Evolutionary conservation across 192 early-diverging fungal genomes (phyloP).

Genomic region (Coemansia sp.): DNA sequence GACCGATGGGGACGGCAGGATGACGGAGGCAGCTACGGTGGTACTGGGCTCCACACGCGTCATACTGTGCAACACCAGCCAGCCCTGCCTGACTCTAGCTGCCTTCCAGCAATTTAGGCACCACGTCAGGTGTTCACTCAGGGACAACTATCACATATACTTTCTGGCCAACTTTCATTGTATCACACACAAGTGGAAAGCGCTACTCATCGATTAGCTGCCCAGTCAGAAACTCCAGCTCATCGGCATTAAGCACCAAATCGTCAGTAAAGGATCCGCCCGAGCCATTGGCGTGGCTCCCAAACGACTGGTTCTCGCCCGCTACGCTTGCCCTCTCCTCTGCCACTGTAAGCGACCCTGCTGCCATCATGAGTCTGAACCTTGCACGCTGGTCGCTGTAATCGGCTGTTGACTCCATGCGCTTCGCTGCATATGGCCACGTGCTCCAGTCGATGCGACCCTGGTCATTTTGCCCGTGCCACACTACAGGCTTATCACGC

Average conservation of each 20-base stretch:
- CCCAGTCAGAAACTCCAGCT: constrained; percentile 33
- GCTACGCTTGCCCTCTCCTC: constrained; percentile 20
- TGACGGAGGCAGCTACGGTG: not conserved
- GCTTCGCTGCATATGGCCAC: constrained; percentile 33
- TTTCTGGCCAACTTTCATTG: not conserved
- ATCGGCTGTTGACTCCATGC: constrained; percentile 35
- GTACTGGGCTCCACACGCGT: not conserved
- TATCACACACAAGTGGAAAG: not conserved
- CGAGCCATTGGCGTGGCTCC: not conserved
- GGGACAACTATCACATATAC: not conserved
- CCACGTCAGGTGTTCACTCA: not conserved
- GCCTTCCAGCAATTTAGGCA: constrained; percentile 4
- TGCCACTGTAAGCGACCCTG: constrained; percentile 27
- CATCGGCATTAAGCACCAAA: constrained; percentile 15
- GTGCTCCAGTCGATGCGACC: constrained; percentile 46
- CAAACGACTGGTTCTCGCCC: constrained; percentile 10
- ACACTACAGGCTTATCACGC: constrained; percentile 61
- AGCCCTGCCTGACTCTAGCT: not conserved
- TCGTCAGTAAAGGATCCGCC: constrained; percentile 4
- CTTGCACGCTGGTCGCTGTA: constrained; percentile 32
- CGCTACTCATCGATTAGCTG: constrained; percentile 2
- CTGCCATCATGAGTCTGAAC: constrained; percentile 41
- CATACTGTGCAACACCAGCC: constrained; percentile 3
- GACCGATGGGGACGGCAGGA: not conserved
- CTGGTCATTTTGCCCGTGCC: constrained; percentile 35